phyloP scores from a whole-genome alignment of 2,329 filamentous ascomycete species.

The Cladobotryum protrusum region DNA sequence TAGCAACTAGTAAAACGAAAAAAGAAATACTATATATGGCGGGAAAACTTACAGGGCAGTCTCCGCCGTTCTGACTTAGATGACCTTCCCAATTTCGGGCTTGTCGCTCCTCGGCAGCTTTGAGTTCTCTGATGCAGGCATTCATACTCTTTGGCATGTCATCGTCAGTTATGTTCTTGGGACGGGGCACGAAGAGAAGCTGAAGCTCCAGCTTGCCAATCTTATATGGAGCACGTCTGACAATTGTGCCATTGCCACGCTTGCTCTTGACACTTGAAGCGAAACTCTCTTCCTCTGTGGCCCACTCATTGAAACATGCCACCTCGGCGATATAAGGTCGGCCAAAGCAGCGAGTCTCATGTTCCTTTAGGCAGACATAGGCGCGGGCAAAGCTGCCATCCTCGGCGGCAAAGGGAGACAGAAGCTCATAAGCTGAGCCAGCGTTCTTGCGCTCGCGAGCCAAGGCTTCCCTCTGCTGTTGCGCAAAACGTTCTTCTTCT shows the following conservation, averaged over 20 bases:
- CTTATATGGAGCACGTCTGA: constrained; percentile 89
- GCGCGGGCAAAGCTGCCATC: constrained; percentile 93
- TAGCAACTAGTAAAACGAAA: neutral
- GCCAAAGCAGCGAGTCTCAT: constrained; percentile 82
- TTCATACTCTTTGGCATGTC: constrained; percentile 99
- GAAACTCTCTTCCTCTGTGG: constrained; percentile 71
- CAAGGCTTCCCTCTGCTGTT: constrained; percentile 57
- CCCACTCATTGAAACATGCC: constrained; percentile 98
- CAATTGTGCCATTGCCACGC: constrained; percentile 62
- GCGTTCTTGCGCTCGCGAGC: constrained; percentile 56
- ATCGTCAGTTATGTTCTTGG: constrained; percentile 78
- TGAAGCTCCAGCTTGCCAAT: constrained; percentile 92
- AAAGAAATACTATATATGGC: neutral
- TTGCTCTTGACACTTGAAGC: constrained; percentile 93
- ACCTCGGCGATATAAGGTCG: constrained; percentile 83
- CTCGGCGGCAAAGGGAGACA: constrained; percentile 78
- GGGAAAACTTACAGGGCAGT: constrained; percentile 74
- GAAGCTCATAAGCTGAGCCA: constrained; percentile 75
- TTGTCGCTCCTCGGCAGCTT: constrained; percentile 76
- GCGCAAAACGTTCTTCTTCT: constrained; percentile 67
- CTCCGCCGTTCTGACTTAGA: constrained; percentile 92
- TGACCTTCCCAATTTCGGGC: constrained; percentile 79
- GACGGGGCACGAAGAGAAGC: constrained; percentile 88
- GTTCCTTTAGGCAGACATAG: constrained; percentile 89
- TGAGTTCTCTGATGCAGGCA: constrained; percentile 86